Evolutionary conservation across 257 asterid species (phyloP).

Genomic region (Capsicum baccatum): DNA sequence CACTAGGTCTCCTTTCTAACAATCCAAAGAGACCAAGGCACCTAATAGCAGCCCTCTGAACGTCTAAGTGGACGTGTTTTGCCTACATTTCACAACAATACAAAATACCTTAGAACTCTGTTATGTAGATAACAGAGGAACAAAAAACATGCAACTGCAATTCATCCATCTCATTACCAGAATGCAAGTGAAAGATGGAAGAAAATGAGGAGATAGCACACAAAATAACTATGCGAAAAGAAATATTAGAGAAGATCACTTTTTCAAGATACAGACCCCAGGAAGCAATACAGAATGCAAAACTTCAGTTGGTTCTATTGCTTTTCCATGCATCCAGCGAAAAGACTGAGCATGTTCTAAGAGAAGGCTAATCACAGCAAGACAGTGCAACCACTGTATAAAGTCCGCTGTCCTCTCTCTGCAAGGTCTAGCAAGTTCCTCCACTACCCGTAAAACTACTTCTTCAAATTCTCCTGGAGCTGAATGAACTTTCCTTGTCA

Average conservation of each 20-base stretch:
- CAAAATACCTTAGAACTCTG: slow-evolving; percentile 31
- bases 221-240: slow-evolving; percentile 5
- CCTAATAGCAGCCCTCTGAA: slow-evolving; percentile 87
- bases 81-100: slow-evolving; percentile 60
- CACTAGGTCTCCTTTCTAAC: slow-evolving; percentile 75
- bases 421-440: slow-evolving; percentile 90
- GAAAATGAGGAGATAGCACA: background rate
- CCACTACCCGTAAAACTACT: slow-evolving; percentile 70
- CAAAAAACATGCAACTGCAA: slow-evolving; percentile 17
- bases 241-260: background rate
- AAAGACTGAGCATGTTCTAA: slow-evolving; percentile 76
- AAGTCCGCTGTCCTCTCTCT: slow-evolving; percentile 92
- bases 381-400: slow-evolving; percentile 91
- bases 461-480: slow-evolving; percentile 84
- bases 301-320: slow-evolving; percentile 78
- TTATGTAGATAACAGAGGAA: background rate
- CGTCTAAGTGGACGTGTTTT: slow-evolving; percentile 81
- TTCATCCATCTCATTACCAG: slow-evolving; percentile 1
- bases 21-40: slow-evolving; percentile 94
- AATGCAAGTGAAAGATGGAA: slow-evolving; percentile 14
- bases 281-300: slow-evolving; percentile 86
- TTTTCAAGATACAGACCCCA: slow-evolving; percentile 61
- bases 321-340: slow-evolving; percentile 67
- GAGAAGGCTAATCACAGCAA: slow-evolving; percentile 81
- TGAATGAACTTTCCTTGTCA: slow-evolving; percentile 81